phyloP scores from a whole-genome alignment of 148 eudicot genomes.

The Talinum fruticosum region DNA sequence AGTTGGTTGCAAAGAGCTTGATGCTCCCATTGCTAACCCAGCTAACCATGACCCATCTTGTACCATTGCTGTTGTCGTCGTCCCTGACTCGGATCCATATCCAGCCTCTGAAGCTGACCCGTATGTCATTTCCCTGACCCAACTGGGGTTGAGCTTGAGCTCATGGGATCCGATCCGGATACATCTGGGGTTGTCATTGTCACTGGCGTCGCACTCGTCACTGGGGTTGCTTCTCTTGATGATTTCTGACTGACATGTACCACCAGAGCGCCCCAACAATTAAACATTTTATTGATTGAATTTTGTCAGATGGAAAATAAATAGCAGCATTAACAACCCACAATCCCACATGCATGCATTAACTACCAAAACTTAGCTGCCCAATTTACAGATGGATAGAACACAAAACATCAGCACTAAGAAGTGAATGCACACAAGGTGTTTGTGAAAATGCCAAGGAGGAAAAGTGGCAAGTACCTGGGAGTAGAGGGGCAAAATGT shows the following conservation, averaged over 20 bases:
- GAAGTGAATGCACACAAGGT: background rate
- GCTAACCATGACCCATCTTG: slow-evolving; percentile 85
- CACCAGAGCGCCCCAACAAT: slow-evolving; percentile 13
- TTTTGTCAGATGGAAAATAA: slow-evolving; percentile 15
- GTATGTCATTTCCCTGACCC: slow-evolving; percentile 41
- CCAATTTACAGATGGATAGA: background rate
- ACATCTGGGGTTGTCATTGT: slow-evolving; percentile 36
- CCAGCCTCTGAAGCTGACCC: slow-evolving; percentile 27
- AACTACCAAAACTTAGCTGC: background rate
- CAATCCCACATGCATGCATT: background rate
- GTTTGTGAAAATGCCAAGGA: slow-evolving; percentile 6
- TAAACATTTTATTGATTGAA: slow-evolving; percentile 18
- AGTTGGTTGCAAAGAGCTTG: slow-evolving; percentile 33
- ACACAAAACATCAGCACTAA: background rate
- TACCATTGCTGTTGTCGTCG: slow-evolving; percentile 45
- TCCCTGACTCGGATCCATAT: slow-evolving; percentile 16
- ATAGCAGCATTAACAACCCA: background rate
- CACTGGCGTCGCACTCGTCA: slow-evolving; percentile 17
- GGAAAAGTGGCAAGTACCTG: slow-evolving; percentile 34
- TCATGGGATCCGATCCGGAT: slow-evolving; percentile 33
- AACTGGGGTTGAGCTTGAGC: slow-evolving; percentile 19
- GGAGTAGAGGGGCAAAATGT: slow-evolving; percentile 79
- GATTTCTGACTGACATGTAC: slow-evolving; percentile 74
- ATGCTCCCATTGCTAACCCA: slow-evolving; percentile 81
- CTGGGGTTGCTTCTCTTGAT: slow-evolving; percentile 40